A percentile compares a stretch with the other conserved stretches of the same genome.
Conservation (phyloP, 805 yeast genomes). For the Schwanniomyces polymorphus region DNA sequence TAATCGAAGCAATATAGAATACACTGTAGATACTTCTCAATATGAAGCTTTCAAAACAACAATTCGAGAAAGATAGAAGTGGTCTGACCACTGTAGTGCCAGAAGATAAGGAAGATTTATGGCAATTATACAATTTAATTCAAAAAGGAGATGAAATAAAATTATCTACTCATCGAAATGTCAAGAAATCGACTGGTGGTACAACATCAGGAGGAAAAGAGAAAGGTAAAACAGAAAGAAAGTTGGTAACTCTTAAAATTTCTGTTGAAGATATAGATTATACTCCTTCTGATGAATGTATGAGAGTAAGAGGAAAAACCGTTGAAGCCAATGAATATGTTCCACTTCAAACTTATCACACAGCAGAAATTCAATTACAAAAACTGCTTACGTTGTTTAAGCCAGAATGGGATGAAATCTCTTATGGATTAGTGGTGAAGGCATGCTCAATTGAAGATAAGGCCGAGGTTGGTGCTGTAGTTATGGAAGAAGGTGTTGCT, state of each 20-base stretch:
- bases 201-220: constrained; percentile 22
- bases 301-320: constrained; percentile 81
- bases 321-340: constrained; percentile 69
- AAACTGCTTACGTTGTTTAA: constrained; percentile 70
- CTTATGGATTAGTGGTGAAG: constrained; percentile 61
- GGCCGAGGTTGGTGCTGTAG: constrained; percentile 94
- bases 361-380: constrained; percentile 75
- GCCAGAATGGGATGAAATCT: constrained; percentile 76
- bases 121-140: constrained; percentile 81
- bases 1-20: not conserved
- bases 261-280: constrained; percentile 72
- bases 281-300: constrained; percentile 70
- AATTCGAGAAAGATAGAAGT: constrained; percentile 47
- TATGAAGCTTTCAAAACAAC: constrained; percentile 56
- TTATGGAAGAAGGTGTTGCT: constrained; percentile 91
- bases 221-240: constrained; percentile 58
- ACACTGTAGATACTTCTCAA: not conserved
- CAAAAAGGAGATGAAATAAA: constrained; percentile 74
- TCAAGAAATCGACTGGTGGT: constrained; percentile 38
- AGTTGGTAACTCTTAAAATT: constrained; percentile 47
- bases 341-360: constrained; percentile 83
- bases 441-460: constrained; percentile 73
- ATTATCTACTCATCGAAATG: constrained; percentile 66
- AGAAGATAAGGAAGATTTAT: constrained; percentile 88
- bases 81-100: constrained; percentile 71